Evolutionary conservation across 192 early-diverging fungal genomes (phyloP).

Genomic region (Cetraspora pellucida): DNA sequence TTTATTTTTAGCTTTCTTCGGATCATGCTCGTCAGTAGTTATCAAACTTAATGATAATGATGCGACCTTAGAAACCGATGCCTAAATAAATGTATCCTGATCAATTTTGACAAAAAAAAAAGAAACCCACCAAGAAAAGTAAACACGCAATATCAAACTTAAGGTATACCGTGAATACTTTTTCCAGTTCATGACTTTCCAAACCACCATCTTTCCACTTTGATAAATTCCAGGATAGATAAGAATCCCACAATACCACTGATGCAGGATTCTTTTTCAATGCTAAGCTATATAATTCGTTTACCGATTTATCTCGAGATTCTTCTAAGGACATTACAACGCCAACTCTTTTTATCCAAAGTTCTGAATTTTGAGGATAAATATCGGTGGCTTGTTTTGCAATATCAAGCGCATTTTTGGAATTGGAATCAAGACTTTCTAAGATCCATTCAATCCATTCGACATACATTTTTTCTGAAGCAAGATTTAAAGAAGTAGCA

Average conservation of each 20-base stretch:
- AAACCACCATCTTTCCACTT: not conserved
- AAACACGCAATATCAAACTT: not conserved
- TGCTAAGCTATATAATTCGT: not conserved
- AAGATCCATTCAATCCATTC: constrained; percentile 22
- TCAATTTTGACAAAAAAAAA: not conserved
- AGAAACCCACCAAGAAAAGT: not conserved
- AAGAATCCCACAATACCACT: constrained; percentile 11
- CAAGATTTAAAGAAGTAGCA: not conserved
- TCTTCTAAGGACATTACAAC: not conserved
- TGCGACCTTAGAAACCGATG: constrained; percentile 4
- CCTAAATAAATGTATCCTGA: not conserved
- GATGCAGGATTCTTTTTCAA: constrained; percentile 4
- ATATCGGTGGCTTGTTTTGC: not conserved
- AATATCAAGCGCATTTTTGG: not conserved
- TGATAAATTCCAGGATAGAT: constrained; percentile 9
- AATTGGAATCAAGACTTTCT: not conserved
- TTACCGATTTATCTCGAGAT: not conserved
- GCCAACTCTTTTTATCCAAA: constrained; percentile 23
- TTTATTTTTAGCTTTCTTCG: not conserved
- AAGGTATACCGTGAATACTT: constrained; percentile 12
- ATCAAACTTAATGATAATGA: not conserved
- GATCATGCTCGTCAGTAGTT: not conserved
- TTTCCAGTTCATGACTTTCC: constrained; percentile 1
- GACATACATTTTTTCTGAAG: constrained; percentile 15
- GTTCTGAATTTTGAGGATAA: constrained; percentile 11